Evolutionary conservation across 1,284 basidiomycete species (phyloP).

Genomic region (Pyrrhoderma lamaoense): DNA sequence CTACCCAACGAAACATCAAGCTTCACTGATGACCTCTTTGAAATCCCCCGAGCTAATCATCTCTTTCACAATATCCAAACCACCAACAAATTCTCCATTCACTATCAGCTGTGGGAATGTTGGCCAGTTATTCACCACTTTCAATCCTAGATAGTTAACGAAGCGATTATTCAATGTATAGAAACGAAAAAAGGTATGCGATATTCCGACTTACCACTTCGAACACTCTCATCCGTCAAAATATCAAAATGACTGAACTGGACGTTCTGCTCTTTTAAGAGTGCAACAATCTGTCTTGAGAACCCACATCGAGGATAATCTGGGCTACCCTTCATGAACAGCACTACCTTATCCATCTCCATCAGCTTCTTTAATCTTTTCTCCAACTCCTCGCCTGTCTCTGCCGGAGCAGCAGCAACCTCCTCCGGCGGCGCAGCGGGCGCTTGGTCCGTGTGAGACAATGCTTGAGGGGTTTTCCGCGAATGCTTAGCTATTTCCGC

Average conservation of each 20-base stretch:
- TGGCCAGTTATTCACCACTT: slow-evolving; percentile 59
- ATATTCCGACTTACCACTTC: slow-evolving; percentile 40
- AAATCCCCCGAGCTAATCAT: slow-evolving; percentile 47
- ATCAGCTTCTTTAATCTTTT: slow-evolving; percentile 60
- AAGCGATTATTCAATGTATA: neutral
- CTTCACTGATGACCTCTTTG: slow-evolving; percentile 25
- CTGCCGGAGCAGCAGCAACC: slow-evolving; percentile 31
- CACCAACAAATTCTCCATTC: slow-evolving; percentile 70
- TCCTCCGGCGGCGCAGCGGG: slow-evolving; percentile 27
- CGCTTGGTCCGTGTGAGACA: slow-evolving; percentile 31
- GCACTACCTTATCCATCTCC: slow-evolving; percentile 69
- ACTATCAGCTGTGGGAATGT: slow-evolving; percentile 63
- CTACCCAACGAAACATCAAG: no score
- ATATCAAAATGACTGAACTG: slow-evolving; percentile 72
- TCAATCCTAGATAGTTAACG: slow-evolving; percentile 33
- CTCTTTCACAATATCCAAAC: slow-evolving; percentile 57
- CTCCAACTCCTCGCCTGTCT: slow-evolving; percentile 62
- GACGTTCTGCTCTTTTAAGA: slow-evolving; percentile 54
- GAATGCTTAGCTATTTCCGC: slow-evolving; percentile 55
- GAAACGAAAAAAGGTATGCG: neutral
- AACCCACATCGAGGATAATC: slow-evolving; percentile 83
- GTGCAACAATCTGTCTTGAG: slow-evolving; percentile 60
- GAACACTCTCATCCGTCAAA: slow-evolving; percentile 60
- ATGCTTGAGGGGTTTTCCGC: slow-evolving; percentile 34
- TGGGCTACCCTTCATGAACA: slow-evolving; percentile 98